Base-by-base conservation (phyloP, 1,139 yeast species). In the Hemisphaericaspora subhashii region DNA sequence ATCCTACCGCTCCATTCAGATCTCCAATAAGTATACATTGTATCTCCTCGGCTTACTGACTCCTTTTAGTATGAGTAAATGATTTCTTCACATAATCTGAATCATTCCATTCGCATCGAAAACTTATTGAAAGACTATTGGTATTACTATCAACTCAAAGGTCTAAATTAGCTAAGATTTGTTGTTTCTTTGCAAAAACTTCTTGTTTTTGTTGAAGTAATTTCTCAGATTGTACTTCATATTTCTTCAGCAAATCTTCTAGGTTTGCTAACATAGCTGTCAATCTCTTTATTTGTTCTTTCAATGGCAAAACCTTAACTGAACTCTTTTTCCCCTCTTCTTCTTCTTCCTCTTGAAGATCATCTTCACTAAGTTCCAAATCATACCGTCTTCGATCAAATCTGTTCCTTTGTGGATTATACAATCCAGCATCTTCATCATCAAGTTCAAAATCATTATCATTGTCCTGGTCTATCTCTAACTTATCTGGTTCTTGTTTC, bases 321-420 rank as follows among this genome's bases (percentile, higher is more conserved):
- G 43, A 26, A 31, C 24, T 31, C 3, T 43, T 39, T 2, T 32
- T 28, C n/a, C 29, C 22, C 10, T 33, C 40, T 10, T 30, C 18
- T 13, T 35, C 35, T 10, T 41, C 50, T 16, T 31, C 35, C 5
- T 41, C 45, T n/a, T n/a, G n/a, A n/a, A n/a, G n/a, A 9, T 46
- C 52, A 7, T 46, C 45, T 35, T 51, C 54, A 32, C 45, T 48
- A 23, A 57, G 40, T 31, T 53, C 64, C n/a, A 47, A 41, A 35
- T 59, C 64, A 39, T 60, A 61, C 8, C 45, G 42, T 1, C 48
- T 56, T 23, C 48, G 51, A 38, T 54, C 32, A 3, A 30, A 32
- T 17, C 24, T 15, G 24, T 18, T 18, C 11, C 11, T 31, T 20
- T 13, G 11, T 15, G 3, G 8, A 10, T 12, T 31, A 14, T 15